These are phyloP conservation scores for Camelina hispida DNA, from an alignment of 345 rosid genomes.

Conservation along the genomic window DNA sequence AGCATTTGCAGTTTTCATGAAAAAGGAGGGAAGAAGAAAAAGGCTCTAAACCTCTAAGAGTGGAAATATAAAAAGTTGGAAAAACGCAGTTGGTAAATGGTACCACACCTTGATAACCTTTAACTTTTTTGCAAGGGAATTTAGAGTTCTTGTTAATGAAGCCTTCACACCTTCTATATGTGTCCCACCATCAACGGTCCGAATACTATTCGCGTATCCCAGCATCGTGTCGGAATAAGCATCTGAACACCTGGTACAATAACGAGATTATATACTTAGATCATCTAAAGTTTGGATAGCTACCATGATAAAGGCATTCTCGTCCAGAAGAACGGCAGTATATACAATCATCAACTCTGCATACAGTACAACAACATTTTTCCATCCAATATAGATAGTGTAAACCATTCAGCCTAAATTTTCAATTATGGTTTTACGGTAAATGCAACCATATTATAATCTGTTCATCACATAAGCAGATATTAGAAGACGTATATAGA, in stretches of 20 bases:
- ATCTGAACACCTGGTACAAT: constrained; percentile 78
- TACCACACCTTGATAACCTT: constrained; percentile 77
- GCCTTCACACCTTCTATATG: constrained; percentile 94
- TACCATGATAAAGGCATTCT: constrained; percentile 8
- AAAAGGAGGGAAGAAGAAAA: constrained; percentile 1
- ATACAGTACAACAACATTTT: background rate
- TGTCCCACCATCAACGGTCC: constrained; percentile 95
- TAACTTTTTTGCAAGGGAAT: constrained; percentile 82
- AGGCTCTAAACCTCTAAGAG: constrained; percentile 1
- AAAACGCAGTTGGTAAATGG: constrained; percentile 15
- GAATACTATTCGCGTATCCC: constrained; percentile 94
- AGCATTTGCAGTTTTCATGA: background rate
- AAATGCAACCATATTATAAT: constrained; percentile 14
- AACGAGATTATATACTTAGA: constrained; percentile 15
- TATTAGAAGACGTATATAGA: constrained; percentile 7
- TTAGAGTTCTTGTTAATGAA: constrained; percentile 89
- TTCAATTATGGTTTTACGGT: background rate
- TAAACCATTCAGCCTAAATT: constrained; percentile 1
- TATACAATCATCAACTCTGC: constrained; percentile 15
- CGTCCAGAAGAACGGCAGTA: constrained; percentile 10
- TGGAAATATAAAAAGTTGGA: background rate
- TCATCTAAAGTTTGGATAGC: constrained; percentile 3
- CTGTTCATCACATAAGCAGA: background rate
- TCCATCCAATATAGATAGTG: constrained; percentile 12
- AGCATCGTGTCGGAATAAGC: constrained; percentile 93